Conservation (phyloP, 2,329 filamentous ascomycete genomes). For the Phyllosticta citriasiana region DNA sequence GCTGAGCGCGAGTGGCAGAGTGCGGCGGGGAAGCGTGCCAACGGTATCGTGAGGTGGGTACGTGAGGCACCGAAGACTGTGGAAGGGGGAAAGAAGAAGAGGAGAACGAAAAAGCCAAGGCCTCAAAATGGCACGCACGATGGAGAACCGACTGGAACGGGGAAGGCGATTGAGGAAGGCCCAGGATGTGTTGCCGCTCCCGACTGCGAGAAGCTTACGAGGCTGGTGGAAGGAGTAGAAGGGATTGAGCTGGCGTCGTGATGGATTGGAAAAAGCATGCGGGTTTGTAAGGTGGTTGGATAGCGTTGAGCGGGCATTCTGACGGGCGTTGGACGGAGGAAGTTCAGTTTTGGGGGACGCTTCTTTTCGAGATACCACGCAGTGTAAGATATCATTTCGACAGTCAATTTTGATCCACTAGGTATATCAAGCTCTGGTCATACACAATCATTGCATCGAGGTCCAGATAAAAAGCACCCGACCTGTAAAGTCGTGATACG, state of each 20-base stretch:
- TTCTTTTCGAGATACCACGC: too few relatives aligned
- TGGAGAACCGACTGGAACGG: not conserved
- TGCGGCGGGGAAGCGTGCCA: slow-evolving; percentile 43
- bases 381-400: too few relatives aligned
- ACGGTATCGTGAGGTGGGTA: slow-evolving; percentile 61
- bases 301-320: not conserved
- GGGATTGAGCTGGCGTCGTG: not conserved
- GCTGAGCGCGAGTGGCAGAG: not conserved
- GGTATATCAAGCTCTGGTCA: not conserved
- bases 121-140: not conserved
- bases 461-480: not conserved
- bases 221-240: not conserved
- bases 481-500: not conserved
- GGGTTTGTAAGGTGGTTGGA: not conserved
- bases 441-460: not conserved
- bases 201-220: not conserved
- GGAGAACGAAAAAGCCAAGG: not conserved
- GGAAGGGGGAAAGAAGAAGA: not conserved
- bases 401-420: too few relatives aligned
- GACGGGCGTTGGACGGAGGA: not conserved
- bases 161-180: not conserved
- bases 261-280: not conserved
- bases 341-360: too few relatives aligned
- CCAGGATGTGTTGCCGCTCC: not conserved
- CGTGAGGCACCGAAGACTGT: slow-evolving; percentile 31